Conservation (phyloP, 2,329 filamentous ascomycete genomes). For the Helotiales sp. region DNA sequence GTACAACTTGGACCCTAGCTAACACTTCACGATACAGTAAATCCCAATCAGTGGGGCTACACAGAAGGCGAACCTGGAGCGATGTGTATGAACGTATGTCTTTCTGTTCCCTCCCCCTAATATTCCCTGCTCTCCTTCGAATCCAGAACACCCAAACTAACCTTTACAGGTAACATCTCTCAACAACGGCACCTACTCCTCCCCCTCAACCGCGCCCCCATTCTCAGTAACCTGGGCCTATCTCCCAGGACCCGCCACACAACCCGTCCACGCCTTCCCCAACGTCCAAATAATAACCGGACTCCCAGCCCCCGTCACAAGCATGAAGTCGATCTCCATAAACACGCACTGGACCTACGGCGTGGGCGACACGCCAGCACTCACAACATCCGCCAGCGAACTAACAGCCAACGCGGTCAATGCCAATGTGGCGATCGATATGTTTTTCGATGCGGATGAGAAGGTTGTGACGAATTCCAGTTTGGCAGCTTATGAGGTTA, state of each 20-base stretch:
- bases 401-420: slow-evolving; percentile 50
- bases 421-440: slow-evolving; percentile 63
- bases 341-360: slow-evolving; percentile 42
- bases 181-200: slow-evolving; percentile 23
- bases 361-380: slow-evolving; percentile 53
- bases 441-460: slow-evolving; percentile 58
- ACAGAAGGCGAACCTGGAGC: slow-evolving; percentile 8
- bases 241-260: slow-evolving; percentile 7
- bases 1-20: neutral
- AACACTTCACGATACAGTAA: slow-evolving; percentile 12
- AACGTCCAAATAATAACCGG: slow-evolving; percentile 6
- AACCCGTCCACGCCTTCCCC: slow-evolving; percentile 24
- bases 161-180: slow-evolving; percentile 9
- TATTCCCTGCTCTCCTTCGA: too few species aligned
- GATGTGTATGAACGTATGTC: slow-evolving; percentile 23
- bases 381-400: slow-evolving; percentile 44
- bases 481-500: slow-evolving; percentile 54
- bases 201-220: slow-evolving; percentile 15
- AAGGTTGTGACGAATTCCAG: slow-evolving; percentile 47
- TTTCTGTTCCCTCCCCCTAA: neutral
- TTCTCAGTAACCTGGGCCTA: slow-evolving; percentile 27
- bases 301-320: neutral
- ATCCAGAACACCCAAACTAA: neutral
- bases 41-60: slow-evolving; percentile 23
- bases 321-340: slow-evolving; percentile 6